These are phyloP conservation scores for Trametes versicolor DNA, from an alignment of 1,284 basidiomycete genomes.

Conservation along the genomic window DNA sequence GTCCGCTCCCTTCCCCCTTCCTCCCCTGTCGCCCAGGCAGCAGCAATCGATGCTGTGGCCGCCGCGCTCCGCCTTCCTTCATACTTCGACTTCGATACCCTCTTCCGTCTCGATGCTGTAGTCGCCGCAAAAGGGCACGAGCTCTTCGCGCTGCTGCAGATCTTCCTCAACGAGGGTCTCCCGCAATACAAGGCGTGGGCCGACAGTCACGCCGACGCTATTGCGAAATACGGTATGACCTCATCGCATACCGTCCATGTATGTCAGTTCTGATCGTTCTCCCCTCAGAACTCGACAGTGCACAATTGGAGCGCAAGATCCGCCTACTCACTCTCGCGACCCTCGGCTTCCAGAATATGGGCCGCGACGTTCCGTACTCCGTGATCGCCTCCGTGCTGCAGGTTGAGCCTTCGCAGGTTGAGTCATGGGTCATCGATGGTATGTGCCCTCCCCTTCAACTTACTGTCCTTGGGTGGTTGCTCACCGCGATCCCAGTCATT, in stretches of 20 bases:
- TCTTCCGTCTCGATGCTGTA: conserved; percentile 81
- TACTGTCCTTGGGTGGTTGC: neutral
- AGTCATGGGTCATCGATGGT: conserved; percentile 95
- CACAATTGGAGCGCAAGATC: conserved; percentile 82
- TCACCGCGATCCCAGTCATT: conserved; percentile 67
- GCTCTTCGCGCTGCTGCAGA: conserved; percentile 73
- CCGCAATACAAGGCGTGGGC: conserved; percentile 75
- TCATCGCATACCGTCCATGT: neutral
- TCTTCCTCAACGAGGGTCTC: conserved; percentile 78
- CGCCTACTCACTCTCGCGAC: conserved; percentile 84
- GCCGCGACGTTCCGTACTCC: conserved; percentile 80
- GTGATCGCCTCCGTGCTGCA: conserved; percentile 77
- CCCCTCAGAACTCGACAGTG: conserved; percentile 57
- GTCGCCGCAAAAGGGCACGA: conserved; percentile 75
- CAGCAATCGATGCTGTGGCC: conserved; percentile 71
- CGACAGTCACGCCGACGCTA: conserved; percentile 56
- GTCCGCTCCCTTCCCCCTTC: conserved; percentile 66
- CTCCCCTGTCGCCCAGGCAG: conserved; percentile 58
- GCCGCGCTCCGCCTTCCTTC: conserved; percentile 75
- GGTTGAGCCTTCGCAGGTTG: conserved; percentile 77
- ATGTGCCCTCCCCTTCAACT: conserved; percentile 35
- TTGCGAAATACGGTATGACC: conserved; percentile 71
- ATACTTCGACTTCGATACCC: conserved; percentile 84
- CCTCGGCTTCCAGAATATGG: conserved; percentile 80
- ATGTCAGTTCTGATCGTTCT: neutral